Percentiles rank a stretch among this genome's conserved stretches.
These are phyloP conservation scores for Mantamonas sphyraenae DNA, from an alignment of 78 protist genomes.

Conservation along the genomic window DNA sequence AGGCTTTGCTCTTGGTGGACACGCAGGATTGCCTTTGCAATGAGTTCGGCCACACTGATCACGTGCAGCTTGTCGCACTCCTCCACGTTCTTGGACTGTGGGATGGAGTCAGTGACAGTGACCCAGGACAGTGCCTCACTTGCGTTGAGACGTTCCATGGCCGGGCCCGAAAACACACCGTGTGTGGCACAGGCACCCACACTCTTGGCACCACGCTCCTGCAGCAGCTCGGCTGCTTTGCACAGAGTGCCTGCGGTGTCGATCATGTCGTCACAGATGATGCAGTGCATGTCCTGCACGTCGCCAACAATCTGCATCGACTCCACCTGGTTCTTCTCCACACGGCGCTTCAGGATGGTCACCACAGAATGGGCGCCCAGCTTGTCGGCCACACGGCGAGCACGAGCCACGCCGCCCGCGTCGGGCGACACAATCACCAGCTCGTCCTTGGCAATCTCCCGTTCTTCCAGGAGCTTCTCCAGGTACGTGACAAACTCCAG, in stretches of 20 bases:
- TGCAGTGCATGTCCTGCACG: constrained; percentile 8
- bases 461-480: not conserved
- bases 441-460: not conserved
- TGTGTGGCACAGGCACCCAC: constrained; percentile 31
- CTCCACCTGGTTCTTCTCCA: not conserved
- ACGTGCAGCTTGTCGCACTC: not conserved
- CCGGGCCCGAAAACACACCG: constrained; percentile 23
- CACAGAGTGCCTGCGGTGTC: constrained; percentile 53
- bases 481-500: constrained; percentile 6
- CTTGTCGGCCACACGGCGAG: not conserved
- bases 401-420: constrained; percentile 43
- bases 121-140: not conserved
- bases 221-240: constrained; percentile 12
- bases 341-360: constrained; percentile 17
- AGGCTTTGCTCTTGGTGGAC: too few species aligned
- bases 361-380: constrained; percentile 13
- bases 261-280: constrained; percentile 55
- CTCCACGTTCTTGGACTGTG: not conserved
- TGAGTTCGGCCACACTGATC: constrained; percentile 22
- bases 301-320: constrained; percentile 24
- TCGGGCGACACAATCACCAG: constrained; percentile 36
- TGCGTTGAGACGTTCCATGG: constrained; percentile 1
- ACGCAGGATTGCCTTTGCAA: constrained; percentile 22
- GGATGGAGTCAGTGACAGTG: constrained; percentile 29
- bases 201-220: constrained; percentile 16